Base-by-base conservation (phyloP, 2,329 filamentous ascomycete genomes). In the Paraconiothyrium brasiliense region DNA sequence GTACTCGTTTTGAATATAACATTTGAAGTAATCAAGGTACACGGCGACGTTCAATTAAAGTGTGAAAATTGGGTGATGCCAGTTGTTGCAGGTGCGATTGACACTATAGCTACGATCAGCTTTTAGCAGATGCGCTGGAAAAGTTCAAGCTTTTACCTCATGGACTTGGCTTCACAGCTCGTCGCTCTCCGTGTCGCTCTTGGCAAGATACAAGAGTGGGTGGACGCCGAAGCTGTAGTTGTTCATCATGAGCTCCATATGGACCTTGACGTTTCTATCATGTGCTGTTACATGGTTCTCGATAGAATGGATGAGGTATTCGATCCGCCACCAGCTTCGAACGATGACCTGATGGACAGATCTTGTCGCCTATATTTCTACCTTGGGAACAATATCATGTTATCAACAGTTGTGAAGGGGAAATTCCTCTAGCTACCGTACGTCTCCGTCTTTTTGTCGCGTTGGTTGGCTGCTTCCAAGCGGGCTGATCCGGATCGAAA, bases 401-500 rank as follows among this genome's bases (percentile, higher is more conserved):
- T 10, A 10, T 37, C 35, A 37, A 20, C 20, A 20, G 20, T 20
- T 20, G 20, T 20, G 20, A 20, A 37, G 35, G 44, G 24, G 44
- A 47, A 35, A 20, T 14, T 2, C 14, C 11, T 34, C 27, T 34
- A 20, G 32, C 34, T 20, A 20, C 20, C 24, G 32, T 27, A 50
- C 48, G 30, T 16, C 48, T 50, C 32, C 47, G 10, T n/a, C 48
- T 50, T n/a, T 35, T 50, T 11, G 27, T 34, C 14, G 24, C 14
- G 30, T 35, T 35, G 0, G 48, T 9, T 8, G 49, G 34, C 34
- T 52, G 49, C 13, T 52, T 41, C 49, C 49, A 52, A 8, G 66
- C 66, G 11, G 67, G 68, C 57, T 59, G 62, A 48, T 72, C 70
- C 3, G 72, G 72, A 61, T 75, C 70, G 61, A 66, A 68, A 1